Percentiles rank a stretch among this genome's conserved stretches.
phyloP scores from a whole-genome alignment of 345 rosid genomes.

The Nasturtium officinale region DNA sequence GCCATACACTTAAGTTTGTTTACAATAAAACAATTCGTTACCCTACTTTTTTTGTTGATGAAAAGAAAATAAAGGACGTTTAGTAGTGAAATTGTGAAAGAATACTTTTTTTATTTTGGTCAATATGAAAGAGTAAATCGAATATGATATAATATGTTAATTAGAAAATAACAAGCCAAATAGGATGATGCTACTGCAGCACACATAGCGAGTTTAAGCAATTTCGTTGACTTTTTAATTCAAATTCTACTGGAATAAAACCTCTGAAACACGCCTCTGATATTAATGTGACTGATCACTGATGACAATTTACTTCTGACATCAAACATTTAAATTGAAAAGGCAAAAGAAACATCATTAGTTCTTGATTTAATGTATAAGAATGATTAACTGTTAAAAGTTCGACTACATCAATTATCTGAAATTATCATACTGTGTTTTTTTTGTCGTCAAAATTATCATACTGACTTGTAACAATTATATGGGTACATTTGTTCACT shows the following conservation, averaged over 20 bases:
- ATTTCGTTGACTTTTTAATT: constrained; percentile 6
- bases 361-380: neutral
- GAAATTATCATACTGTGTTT: neutral
- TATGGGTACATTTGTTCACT: neutral
- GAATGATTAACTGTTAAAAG: neutral
- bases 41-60: too few species aligned
- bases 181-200: neutral
- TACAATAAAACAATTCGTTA: too few species aligned
- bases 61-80: too few species aligned
- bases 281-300: constrained; percentile 6
- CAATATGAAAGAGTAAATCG: too few species aligned
- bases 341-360: neutral
- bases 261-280: constrained; percentile 27
- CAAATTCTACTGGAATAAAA: neutral
- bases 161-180: neutral
- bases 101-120: too few species aligned
- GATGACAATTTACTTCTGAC: constrained; percentile 4
- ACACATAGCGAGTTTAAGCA: constrained; percentile 1
- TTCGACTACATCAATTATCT: neutral
- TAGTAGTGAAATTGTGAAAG: too few species aligned
- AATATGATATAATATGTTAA: neutral
- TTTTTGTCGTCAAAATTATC: too few species aligned
- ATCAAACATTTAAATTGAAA: neutral
- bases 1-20: too few species aligned
- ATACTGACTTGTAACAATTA: neutral